Conservation (phyloP, 495 filamentous ascomycete genomes). For the Penicillium tannophilum region DNA sequence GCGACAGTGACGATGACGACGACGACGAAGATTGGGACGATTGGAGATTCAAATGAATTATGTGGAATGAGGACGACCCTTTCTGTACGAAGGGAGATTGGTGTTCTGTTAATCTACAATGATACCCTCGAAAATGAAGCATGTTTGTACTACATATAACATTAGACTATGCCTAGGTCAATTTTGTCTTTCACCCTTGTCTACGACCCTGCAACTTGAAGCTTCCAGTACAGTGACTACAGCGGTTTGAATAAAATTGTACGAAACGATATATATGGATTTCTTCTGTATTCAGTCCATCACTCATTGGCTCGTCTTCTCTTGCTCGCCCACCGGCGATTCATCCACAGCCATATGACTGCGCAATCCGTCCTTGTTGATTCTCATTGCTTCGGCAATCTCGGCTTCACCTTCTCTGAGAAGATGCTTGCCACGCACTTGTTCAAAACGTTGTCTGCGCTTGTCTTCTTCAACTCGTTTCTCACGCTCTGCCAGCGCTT, state of each 20-base stretch:
- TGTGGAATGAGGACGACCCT: constrained; percentile 12
- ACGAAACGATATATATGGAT: background rate
- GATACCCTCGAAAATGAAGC: constrained; percentile 44
- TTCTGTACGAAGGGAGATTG: constrained; percentile 23
- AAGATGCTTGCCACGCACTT: constrained; percentile 65
- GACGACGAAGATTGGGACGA: constrained; percentile 63
- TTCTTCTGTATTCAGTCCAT: background rate
- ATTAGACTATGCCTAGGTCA: background rate
- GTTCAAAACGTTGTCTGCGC: constrained; percentile 62
- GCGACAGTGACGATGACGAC: constrained; percentile 38
- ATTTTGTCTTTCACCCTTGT: background rate
- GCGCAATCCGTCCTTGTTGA: constrained; percentile 70
- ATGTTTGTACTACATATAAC: constrained; percentile 9
- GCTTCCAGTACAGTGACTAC: no score
- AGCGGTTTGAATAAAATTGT: background rate
- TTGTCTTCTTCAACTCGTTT: constrained; percentile 75
- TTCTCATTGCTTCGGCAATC: constrained; percentile 74
- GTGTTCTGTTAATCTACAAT: constrained; percentile 36
- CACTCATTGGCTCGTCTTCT: constrained; percentile 3
- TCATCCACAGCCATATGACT: constrained; percentile 57
- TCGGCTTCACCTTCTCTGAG: constrained; percentile 77
- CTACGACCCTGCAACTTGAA: no score
- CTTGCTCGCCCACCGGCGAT: constrained; percentile 14
- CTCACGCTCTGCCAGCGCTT: constrained; percentile 74
- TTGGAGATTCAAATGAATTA: constrained; percentile 62